Conservation (phyloP, 1,284 basidiomycete genomes). For the Caloboletus inedulis region DNA sequence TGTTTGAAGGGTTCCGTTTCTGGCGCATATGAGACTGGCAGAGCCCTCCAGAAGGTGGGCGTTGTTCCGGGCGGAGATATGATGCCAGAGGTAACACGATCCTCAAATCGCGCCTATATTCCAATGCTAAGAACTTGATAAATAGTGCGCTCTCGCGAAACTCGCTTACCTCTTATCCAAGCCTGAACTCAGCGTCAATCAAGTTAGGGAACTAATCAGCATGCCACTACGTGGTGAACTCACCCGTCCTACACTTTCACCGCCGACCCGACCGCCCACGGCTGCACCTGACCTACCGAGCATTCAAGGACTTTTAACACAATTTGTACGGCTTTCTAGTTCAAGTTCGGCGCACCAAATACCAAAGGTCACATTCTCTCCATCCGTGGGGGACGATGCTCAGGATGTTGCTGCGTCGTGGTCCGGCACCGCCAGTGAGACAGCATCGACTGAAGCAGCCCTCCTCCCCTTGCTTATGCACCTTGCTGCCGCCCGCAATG, state of each 20-base stretch:
- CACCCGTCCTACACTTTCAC: slow-evolving; percentile 47
- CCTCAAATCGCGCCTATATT: neutral
- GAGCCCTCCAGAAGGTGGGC: slow-evolving; percentile 67
- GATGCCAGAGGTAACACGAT: slow-evolving; percentile 77
- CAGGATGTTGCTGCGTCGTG: slow-evolving; percentile 65
- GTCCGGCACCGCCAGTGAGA: slow-evolving; percentile 74
- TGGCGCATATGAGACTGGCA: slow-evolving; percentile 79
- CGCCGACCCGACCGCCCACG: slow-evolving; percentile 41
- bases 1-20: slow-evolving; percentile 82
- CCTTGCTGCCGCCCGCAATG: slow-evolving; percentile 69
- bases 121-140: slow-evolving; percentile 8
- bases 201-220: slow-evolving; percentile 77
- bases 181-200: slow-evolving; percentile 60
- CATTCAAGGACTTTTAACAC: slow-evolving; percentile 61
- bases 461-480: slow-evolving; percentile 75
- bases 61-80: slow-evolving; percentile 84
- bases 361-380: slow-evolving; percentile 47
- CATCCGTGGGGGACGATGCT: slow-evolving; percentile 35
- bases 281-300: slow-evolving; percentile 54
- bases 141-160: slow-evolving; percentile 83
- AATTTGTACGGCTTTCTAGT: slow-evolving; percentile 61
- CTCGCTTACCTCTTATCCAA: slow-evolving; percentile 88
- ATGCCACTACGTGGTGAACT: slow-evolving; percentile 86
- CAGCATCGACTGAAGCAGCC: slow-evolving; percentile 60
- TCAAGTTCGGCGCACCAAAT: slow-evolving; percentile 35